Percentiles rank a stretch among this genome's conserved stretches.
Evolutionary conservation across 352 stramenopile genomes (phyloP).

Genomic region (Pythium coloratum): DNA sequence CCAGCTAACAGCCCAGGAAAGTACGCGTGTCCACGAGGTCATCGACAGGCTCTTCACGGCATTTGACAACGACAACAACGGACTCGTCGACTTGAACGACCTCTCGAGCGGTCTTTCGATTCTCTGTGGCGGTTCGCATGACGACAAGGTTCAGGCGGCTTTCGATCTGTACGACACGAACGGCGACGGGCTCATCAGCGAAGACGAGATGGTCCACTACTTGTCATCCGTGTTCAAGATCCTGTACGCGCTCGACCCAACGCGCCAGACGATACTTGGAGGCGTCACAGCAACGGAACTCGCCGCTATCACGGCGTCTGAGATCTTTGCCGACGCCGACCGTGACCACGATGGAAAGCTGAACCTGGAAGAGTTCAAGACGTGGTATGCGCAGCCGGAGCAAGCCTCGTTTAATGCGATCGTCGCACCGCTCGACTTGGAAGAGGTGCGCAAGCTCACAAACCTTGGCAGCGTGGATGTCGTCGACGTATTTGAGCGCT

Average conservation of each 20-base stretch:
- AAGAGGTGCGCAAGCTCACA: slow-evolving; percentile 83
- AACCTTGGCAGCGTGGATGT: slow-evolving; percentile 83
- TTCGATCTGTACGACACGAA: slow-evolving; percentile 88
- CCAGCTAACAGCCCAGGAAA: slow-evolving; percentile 42
- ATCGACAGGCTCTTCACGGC: slow-evolving; percentile 74
- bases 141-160: slow-evolving; percentile 69
- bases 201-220: slow-evolving; percentile 87
- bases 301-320: slow-evolving; percentile 56
- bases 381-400: slow-evolving; percentile 75
- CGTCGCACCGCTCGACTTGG: slow-evolving; percentile 66
- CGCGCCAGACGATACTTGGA: slow-evolving; percentile 51
- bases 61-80: slow-evolving; percentile 77
- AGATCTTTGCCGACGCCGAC: slow-evolving; percentile 90
- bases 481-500: slow-evolving; percentile 84
- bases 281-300: slow-evolving; percentile 60
- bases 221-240: slow-evolving; percentile 84
- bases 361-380: slow-evolving; percentile 83
- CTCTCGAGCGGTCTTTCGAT: slow-evolving; percentile 75
- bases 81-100: slow-evolving; percentile 73
- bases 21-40: slow-evolving; percentile 63
- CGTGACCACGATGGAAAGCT: slow-evolving; percentile 83
- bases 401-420: slow-evolving; percentile 73
- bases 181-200: slow-evolving; percentile 78
- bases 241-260: slow-evolving; percentile 72
- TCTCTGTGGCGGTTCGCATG: slow-evolving; percentile 54